A percentile compares a stretch with the other conserved stretches of the same genome.
phyloP scores from a whole-genome alignment of 306 rosid genomes.

The Aeschynomene evenia region DNA sequence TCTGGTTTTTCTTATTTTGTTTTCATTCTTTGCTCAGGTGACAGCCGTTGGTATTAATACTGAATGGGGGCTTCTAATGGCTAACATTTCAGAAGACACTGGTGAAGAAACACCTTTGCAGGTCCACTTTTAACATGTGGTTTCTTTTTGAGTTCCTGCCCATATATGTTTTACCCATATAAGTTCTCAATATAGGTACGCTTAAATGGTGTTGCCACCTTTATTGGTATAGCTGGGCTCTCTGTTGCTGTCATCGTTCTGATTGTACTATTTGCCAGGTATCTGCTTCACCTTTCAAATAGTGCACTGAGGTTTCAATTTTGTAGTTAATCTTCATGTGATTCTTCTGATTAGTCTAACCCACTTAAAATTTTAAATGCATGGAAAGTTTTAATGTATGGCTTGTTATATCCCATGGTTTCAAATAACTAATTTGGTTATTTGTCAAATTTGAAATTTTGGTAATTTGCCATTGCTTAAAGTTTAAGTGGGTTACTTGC shows the following conservation, averaged over 20 bases:
- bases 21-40: slow-evolving; percentile 49
- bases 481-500: background rate
- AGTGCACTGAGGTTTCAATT: background rate
- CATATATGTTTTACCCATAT: slow-evolving; percentile 19
- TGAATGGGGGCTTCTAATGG: slow-evolving; percentile 96
- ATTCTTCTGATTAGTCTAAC: background rate
- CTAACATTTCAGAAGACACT: slow-evolving; percentile 86
- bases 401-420: background rate
- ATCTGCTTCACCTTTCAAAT: background rate
- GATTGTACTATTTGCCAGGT: slow-evolving; percentile 75
- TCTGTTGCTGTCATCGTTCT: slow-evolving; percentile 68
- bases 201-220: slow-evolving; percentile 87
- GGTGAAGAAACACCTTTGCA: slow-evolving; percentile 99
- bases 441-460: background rate
- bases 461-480: background rate
- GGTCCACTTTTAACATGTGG: slow-evolving; percentile 39
- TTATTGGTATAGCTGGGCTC: slow-evolving; percentile 83
- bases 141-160: background rate
- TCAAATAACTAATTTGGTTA: background rate
- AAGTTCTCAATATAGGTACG: slow-evolving; percentile 58
- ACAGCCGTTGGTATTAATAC: slow-evolving; percentile 87
- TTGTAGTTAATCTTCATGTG: background rate
- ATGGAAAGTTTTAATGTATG: too few species aligned
- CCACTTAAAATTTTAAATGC: slow-evolving; percentile 8
- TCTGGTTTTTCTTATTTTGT: background rate